Percentiles rank a stretch among this genome's conserved stretches.
These are phyloP conservation scores for Salix arbutifolia DNA, from an alignment of 345 rosid genomes.

Conservation along the genomic window DNA sequence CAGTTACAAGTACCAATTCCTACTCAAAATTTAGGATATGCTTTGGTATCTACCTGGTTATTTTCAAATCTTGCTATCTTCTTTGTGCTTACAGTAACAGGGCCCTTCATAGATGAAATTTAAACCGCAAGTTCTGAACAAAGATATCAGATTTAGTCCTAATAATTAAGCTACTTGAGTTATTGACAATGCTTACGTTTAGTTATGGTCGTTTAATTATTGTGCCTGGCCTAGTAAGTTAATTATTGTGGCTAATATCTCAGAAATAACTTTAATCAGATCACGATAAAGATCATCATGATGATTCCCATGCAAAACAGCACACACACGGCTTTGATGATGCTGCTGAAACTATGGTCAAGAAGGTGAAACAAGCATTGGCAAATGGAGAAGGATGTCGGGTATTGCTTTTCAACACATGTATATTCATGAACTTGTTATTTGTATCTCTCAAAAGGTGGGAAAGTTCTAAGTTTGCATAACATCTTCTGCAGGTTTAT, in stretches of 20 bases:
- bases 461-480: conserved; percentile 11
- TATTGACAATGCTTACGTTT: not conserved
- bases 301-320: conserved; percentile 43
- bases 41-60: too few species aligned
- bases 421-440: not conserved
- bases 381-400: conserved; percentile 87
- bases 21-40: too few species aligned
- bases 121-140: not conserved
- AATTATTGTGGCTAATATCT: not conserved
- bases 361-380: conserved; percentile 88
- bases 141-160: not conserved
- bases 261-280: conserved; percentile 29
- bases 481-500: conserved; percentile 56
- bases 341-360: conserved; percentile 77
- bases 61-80: too few species aligned
- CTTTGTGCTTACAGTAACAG: too few species aligned
- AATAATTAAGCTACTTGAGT: not conserved
- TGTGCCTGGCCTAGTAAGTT: not conserved
- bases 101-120: too few species aligned
- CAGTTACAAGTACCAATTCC: too few species aligned
- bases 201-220: not conserved
- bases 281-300: conserved; percentile 61
- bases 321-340: conserved; percentile 66
- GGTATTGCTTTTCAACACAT: conserved; percentile 40
- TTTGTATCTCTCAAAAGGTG: not conserved